Evolutionary conservation across 306 rosid species (phyloP), one percentile per base, ranked within the genome.

Genomic region (Lathyrus sativus): DNA sequence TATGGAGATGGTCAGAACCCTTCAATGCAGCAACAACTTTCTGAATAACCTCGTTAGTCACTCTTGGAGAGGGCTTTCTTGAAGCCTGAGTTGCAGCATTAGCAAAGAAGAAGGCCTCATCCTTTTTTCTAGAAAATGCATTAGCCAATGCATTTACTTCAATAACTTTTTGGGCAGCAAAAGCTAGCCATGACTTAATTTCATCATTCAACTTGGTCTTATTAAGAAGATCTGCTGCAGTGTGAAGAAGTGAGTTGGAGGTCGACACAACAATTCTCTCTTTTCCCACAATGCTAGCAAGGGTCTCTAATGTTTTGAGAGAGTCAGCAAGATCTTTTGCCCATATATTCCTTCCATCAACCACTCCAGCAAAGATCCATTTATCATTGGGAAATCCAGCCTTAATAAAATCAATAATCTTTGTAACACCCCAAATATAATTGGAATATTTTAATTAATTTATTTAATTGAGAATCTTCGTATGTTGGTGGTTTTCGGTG

Each of bases 341-440:
- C 97, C 97, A 91, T 49, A 91, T 91, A 83, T 88, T 91, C 83
- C 97, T 88, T 77, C 97, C 97, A 86, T 91, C 97, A 75, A 91
- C 97, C 31, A 91, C 78, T 46, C 97, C 97, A 71, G 96, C 97
- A 80, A 91, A 91, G 75, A 91, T 90, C 83, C 74, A 84, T 71
- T 87, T 91, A 15, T 81, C 89, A 57, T 83, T 76, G 18, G 97
- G 97, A 63, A 91, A 91, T 46, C 77, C 88, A 55, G 81, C 59
- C 81, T 85, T 87, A 74, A 91, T 79, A 89, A 91, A 74, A 26
- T 77, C 88, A 75, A 89, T 68, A 64, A n/a, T n/a, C n/a, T n/a
- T n/a, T n/a, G n/a, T n/a, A n/a, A n/a, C n/a, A n/a, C n/a, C n/a
- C n/a, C n/a, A n/a, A n/a, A n/a, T n/a, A n/a, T n/a, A n/a, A n/a